Conservation (phyloP, 192 early-diverging fungal genomes). For the Backusella westeae region DNA sequence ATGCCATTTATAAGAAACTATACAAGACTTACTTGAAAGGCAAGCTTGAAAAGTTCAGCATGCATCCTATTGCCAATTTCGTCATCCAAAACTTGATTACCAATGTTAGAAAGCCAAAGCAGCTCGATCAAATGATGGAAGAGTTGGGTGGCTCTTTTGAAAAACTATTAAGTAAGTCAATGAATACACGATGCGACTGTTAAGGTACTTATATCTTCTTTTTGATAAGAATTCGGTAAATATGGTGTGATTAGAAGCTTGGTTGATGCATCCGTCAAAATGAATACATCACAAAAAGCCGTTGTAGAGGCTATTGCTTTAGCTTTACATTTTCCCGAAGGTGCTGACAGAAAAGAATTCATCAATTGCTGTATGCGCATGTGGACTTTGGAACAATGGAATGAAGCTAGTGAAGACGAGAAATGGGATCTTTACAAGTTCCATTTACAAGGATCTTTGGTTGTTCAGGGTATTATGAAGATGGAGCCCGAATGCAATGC, state of each 20-base stretch:
- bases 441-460: constrained; percentile 65
- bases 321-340: constrained; percentile 53
- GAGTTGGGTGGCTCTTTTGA: constrained; percentile 57
- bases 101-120: constrained; percentile 54
- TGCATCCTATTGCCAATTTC: constrained; percentile 77
- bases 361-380: constrained; percentile 60
- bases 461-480: constrained; percentile 61
- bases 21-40: constrained; percentile 65
- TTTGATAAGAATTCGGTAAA: constrained; percentile 42
- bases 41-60: constrained; percentile 58
- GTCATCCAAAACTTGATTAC: constrained; percentile 78
- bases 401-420: constrained; percentile 26
- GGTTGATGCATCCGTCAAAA: constrained; percentile 60
- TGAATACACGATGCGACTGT: background rate
- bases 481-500: constrained; percentile 60
- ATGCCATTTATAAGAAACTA: constrained; percentile 57
- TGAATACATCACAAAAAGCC: constrained; percentile 56
- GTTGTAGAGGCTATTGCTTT: constrained; percentile 51
- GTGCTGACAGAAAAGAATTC: constrained; percentile 44
- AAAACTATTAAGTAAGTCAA: constrained; percentile 54
- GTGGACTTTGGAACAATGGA: constrained; percentile 51
- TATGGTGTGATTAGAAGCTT: constrained; percentile 72
- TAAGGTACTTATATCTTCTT: background rate
- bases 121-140: constrained; percentile 64
- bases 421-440: constrained; percentile 47